phyloP scores from a whole-genome alignment of 139 green algal species.

The Tetratostichococcus sp. region DNA sequence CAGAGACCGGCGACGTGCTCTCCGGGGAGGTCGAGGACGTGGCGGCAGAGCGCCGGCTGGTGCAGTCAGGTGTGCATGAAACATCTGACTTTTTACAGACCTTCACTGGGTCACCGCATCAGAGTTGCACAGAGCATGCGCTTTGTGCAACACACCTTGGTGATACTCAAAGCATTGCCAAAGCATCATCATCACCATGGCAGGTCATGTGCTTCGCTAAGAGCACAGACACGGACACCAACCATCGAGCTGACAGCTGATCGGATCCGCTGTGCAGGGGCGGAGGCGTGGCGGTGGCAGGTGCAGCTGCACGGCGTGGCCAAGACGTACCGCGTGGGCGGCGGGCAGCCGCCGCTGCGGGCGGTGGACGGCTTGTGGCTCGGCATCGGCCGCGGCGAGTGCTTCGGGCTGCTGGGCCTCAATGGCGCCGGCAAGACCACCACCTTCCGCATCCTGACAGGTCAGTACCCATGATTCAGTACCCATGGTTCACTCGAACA shows the following conservation, averaged over 20 bases:
- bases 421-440: constrained; percentile 82
- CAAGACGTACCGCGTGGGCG: constrained; percentile 50
- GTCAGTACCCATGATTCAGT: background rate
- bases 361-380: constrained; percentile 61
- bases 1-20: background rate
- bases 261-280: background rate
- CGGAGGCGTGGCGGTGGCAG: background rate
- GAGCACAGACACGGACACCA: no score
- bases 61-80: constrained; percentile 23
- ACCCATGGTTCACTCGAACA: background rate
- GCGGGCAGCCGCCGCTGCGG: constrained; percentile 16
- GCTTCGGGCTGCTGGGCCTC: constrained; percentile 75
- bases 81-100: background rate
- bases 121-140: no score
- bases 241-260: no score
- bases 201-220: no score
- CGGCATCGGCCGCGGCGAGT: constrained; percentile 55
- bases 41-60: constrained; percentile 36
- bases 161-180: no score
- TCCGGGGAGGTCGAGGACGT: constrained; percentile 59
- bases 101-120: no score
- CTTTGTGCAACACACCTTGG: no score
- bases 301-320: constrained; percentile 50
- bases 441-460: constrained; percentile 67
- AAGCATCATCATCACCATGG: no score